Conservation (phyloP, 495 filamentous ascomycete species). For the Daldinia vernicosa region DNA sequence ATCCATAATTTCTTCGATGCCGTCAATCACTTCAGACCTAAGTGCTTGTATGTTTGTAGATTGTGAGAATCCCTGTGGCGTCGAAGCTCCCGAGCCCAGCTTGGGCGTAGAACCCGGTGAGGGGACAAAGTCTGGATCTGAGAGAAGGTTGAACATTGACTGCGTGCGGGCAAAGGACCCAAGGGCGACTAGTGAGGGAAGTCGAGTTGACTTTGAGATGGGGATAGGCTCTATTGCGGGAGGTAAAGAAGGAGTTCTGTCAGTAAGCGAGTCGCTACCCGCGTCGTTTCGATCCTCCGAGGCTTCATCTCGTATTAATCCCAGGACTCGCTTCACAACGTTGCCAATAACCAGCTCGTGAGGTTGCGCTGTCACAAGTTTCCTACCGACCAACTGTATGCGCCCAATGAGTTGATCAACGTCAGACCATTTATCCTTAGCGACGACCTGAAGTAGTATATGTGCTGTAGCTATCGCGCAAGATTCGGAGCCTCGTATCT, state of each 20-base stretch:
- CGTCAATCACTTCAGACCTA: slow-evolving; percentile 86
- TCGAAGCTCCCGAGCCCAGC: slow-evolving; percentile 54
- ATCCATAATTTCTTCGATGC: slow-evolving; percentile 90
- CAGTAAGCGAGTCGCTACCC: slow-evolving; percentile 55
- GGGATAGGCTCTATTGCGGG: slow-evolving; percentile 39
- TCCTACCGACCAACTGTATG: slow-evolving; percentile 76
- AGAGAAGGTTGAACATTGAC: slow-evolving; percentile 88
- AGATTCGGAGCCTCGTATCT: slow-evolving; percentile 84
- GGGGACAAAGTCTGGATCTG: slow-evolving; percentile 45
- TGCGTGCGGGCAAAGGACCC: slow-evolving; percentile 65
- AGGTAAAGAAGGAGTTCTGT: slow-evolving; percentile 32
- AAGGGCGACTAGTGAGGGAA: slow-evolving; percentile 61
- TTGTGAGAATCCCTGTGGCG: slow-evolving; percentile 47
- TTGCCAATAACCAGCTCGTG: slow-evolving; percentile 92
- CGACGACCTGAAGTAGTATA: slow-evolving; percentile 83
- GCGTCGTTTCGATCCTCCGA: slow-evolving; percentile 81
- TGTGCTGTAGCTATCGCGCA: slow-evolving; percentile 92
- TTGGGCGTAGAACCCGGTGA: slow-evolving; percentile 49
- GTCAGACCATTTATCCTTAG: slow-evolving; percentile 73
- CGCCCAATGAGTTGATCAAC: slow-evolving; percentile 78
- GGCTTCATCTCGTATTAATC: slow-evolving; percentile 89
- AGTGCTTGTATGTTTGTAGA: slow-evolving; percentile 63
- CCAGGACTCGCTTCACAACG: slow-evolving; percentile 87
- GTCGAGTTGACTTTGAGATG: slow-evolving; percentile 54
- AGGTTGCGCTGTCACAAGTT: slow-evolving; percentile 81